Conservation (phyloP, 2,329 filamentous ascomycete species). For the Aspergillus fischeri region DNA sequence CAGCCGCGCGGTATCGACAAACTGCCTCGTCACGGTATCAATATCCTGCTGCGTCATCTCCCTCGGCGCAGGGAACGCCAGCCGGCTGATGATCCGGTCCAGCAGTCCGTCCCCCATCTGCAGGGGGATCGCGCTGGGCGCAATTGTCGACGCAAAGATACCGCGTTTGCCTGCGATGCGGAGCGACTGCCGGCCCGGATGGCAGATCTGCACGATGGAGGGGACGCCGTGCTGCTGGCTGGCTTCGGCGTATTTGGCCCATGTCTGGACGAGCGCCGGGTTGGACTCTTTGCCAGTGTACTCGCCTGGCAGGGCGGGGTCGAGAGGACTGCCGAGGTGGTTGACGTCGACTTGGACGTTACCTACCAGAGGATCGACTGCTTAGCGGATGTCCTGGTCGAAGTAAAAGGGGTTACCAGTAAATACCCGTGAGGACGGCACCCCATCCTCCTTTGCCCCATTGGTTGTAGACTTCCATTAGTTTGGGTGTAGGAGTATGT, state of each 20-base stretch:
- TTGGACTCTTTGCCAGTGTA: conserved; percentile 22
- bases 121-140: conserved; percentile 40
- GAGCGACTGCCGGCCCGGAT: conserved; percentile 44
- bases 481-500: conserved; percentile 42
- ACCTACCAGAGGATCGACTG: conserved; percentile 13
- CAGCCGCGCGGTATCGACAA: conserved; percentile 51
- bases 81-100: conserved; percentile 26
- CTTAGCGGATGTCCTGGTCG: background rate
- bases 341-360: conserved; percentile 45
- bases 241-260: conserved; percentile 26
- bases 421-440: conserved; percentile 38
- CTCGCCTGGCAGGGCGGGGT: conserved; percentile 24
- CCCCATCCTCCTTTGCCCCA: conserved; percentile 49
- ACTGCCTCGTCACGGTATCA: conserved; percentile 48
- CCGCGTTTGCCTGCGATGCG: conserved; percentile 37
- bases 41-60: conserved; percentile 57
- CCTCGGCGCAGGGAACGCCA: conserved; percentile 48
- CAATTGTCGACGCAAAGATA: conserved; percentile 27
- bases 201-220: conserved; percentile 42
- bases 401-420: background rate
- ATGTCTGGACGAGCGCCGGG: conserved; percentile 17
- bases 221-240: conserved; percentile 39
- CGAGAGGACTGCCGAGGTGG: conserved; percentile 33
- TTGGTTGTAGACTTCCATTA: conserved; percentile 46
- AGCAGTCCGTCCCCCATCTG: conserved; percentile 36